Base-by-base conservation (phyloP, 805 yeast genomes). In the Yamadazyma laniorum region DNA sequence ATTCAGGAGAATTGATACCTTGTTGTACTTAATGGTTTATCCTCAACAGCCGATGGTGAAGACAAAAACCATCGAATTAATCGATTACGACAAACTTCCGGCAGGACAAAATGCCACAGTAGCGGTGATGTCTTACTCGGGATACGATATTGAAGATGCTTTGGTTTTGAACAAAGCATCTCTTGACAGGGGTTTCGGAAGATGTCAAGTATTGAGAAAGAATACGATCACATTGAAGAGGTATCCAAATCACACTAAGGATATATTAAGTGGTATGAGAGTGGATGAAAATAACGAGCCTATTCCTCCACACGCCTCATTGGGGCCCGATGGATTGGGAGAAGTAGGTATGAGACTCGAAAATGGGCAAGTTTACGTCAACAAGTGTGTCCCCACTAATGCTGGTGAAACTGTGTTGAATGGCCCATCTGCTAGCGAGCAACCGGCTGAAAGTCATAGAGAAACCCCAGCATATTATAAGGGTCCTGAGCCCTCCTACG, bases 41-140 rank as follows among this genome's bases (percentile, higher is more conserved):
- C 99, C 99, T 4, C 98, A 93, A 65, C 98, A 93, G 60, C 99
- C 99, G 0, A 87, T 93, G 98, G 99, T 93, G 18, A 93, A 93
- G 67, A 89, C 98, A 3, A 87, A 89, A 59, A 93, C 99, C 0
- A 93, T 93, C 50, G 99, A 93, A 65, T 72, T 93, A 45, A 91
- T 93, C 47, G 85, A 91, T 45, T 93, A 93, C 59, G 99, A 93
- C 63, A 90, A 93, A 59, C 71, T 93, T 29, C 99, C 99, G 3
- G 99, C 99, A 4, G 99, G 99, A 6, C 99, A 93, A 65, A 93
- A 93, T 61, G 99, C 99, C 7, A 86, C 95, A 1, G 99, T 93
- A 41, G 99, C 99, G 2, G 99, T 93, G 26, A 93, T 93, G 99
- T 88, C 96, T 6, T 93, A 93, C 56, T 91, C 98, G 0, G 99